Evolutionary conservation across 495 filamentous ascomycete species (phyloP).

Genomic region (Daldinia bambusicola): DNA sequence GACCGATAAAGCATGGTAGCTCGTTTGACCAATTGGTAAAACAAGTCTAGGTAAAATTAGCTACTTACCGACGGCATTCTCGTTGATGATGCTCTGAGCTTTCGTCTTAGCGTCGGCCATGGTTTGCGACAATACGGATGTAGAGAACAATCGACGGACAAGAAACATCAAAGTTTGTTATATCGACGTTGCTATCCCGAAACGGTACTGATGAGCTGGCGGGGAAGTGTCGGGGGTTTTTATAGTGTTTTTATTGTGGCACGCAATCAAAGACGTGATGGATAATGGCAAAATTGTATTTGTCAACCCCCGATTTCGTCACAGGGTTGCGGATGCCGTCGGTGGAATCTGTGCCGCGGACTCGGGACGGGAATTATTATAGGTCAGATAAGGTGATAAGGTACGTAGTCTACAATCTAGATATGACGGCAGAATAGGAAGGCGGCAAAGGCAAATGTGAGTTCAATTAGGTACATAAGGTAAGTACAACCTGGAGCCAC

Average conservation of each 20-base stretch:
- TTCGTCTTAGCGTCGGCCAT: constrained; percentile 90
- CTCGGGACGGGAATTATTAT: neutral
- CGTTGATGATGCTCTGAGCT: constrained; percentile 86
- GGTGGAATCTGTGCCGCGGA: constrained; percentile 12
- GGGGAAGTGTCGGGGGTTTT: neutral
- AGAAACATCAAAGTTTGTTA: constrained; percentile 71
- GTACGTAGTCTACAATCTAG: neutral
- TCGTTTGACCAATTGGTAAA: neutral
- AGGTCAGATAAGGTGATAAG: neutral
- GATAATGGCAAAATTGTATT: constrained; percentile 10
- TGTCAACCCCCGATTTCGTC: constrained; percentile 4
- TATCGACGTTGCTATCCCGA: neutral
- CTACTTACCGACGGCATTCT: constrained; percentile 85
- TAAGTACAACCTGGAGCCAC: neutral
- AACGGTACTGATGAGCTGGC: neutral
- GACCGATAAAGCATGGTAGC: neutral
- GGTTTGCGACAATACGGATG: constrained; percentile 65
- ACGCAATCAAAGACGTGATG: neutral
- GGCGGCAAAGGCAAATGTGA: neutral
- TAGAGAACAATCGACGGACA: constrained; percentile 79
- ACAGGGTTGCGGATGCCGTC: neutral
- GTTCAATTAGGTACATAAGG: neutral
- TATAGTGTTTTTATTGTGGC: constrained; percentile 3
- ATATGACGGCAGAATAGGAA: neutral
- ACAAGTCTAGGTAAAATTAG: neutral